Evolutionary conservation across 495 filamentous ascomycete species (phyloP), one percentile per base, ranked within the genome.

Genomic region (Xylaria cubensis): DNA sequence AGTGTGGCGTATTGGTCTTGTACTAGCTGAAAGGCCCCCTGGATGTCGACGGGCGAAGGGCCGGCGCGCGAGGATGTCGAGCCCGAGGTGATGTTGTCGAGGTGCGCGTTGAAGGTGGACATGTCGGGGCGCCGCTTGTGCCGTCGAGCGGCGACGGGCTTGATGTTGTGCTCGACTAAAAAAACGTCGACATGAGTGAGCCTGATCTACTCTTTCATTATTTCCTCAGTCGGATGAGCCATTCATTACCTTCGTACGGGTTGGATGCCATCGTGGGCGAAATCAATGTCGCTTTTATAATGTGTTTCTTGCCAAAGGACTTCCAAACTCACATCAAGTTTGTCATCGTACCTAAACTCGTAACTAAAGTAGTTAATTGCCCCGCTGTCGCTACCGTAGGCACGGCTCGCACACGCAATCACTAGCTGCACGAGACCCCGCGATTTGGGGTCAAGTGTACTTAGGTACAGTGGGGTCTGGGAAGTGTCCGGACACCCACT

Each of bases 91-190:
- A 92, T 88, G 74, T 91, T 88, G 75, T 86, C 84, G 64, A 97
- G 90, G 62, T 91, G 90, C 55, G 90, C 84, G 84, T 92, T 94
- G 89, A 98, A 98, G 80, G 91, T 93, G 59, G 92, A 91, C 82
- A 97, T 92, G 83, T 97, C 93, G 48, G 94, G 90, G 59, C 93
- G 92, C 63, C 90, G 90, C 51, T 82, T 84, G 39, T 82, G 80
- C 75, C 84, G 75, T 74, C 84, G 48, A 69, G 77, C 72, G 66
- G 83, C 74, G 41, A 77, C 56, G 72, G 77, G 71, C 67, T 84
- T 82, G 80, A 92, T 92, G 79, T 91, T 92, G 85, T 98, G 95
- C 81, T 97, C 95, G 78, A 95, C 94, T 97, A 75, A 19, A 44
- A 71, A 75, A n/a, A 44, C 70, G 51, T 2, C 29, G 12, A 53